Evolutionary conservation across 2,329 filamentous ascomycete genomes (phyloP).

Genomic region (Cryoendolithus antarcticus): DNA sequence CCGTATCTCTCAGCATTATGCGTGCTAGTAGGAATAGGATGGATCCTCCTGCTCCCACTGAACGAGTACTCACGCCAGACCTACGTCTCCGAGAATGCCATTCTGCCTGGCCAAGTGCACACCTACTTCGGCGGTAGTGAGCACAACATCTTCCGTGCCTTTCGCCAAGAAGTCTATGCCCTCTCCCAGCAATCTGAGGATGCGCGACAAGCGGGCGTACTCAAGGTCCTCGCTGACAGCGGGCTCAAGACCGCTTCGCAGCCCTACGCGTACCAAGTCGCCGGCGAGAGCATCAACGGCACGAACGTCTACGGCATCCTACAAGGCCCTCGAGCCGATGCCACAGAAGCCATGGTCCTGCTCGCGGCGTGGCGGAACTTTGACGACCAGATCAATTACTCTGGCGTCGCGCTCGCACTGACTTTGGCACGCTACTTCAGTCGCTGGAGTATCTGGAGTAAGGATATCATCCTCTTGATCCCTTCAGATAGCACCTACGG

Average conservation of each 20-base stretch:
- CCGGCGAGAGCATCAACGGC: constrained; percentile 60
- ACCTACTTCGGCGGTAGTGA: constrained; percentile 96
- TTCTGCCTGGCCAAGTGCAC: constrained; percentile 90
- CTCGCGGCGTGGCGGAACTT: constrained; percentile 82
- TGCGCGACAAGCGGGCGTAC: constrained; percentile 42
- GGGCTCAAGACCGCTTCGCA: constrained; percentile 83
- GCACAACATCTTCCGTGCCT: constrained; percentile 85
- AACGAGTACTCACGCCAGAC: constrained; percentile 83
- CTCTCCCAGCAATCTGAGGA: constrained; percentile 35
- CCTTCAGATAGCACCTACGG: constrained; percentile 81
- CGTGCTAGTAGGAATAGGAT: constrained; percentile 72
- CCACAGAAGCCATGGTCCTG: constrained; percentile 90
- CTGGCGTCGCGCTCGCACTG: constrained; percentile 74
- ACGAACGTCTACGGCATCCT: constrained; percentile 91
- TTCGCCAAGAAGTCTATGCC: constrained; percentile 66
- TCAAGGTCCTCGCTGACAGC: constrained; percentile 60
- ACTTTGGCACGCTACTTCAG: constrained; percentile 92
- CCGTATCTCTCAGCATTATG: constrained; percentile 79
- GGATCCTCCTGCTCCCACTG: constrained; percentile 80
- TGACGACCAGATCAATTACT: constrained; percentile 65
- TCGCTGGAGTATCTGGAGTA: constrained; percentile 96
- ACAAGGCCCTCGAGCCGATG: constrained; percentile 86
- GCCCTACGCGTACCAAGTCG: constrained; percentile 72
- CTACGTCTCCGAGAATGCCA: constrained; percentile 95
- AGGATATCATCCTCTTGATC: constrained; percentile 89